Evolutionary conservation across 2,329 filamentous ascomycete genomes (phyloP), one percentile per base, ranked within the genome.

Genomic region (Nigrospora oryzae): DNA sequence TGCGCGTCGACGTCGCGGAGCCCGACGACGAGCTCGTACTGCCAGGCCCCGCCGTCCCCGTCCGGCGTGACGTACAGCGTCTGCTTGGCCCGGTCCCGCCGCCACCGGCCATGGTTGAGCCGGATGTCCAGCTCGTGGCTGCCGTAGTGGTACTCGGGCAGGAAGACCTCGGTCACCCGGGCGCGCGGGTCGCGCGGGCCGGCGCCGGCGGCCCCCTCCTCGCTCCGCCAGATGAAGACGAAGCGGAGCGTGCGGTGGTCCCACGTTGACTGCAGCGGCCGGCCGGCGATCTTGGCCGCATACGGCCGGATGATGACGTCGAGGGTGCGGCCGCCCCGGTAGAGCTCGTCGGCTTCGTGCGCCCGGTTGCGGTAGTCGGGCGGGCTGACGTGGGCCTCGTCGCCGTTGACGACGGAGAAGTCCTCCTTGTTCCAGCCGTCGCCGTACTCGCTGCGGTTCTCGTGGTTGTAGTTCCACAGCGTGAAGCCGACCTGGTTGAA

Each of bases 361-460:
- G 36, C 37, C 5, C 52, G 31, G 31, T 67, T 65, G n/a, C 61
- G 53, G 43, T 64, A 62, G 40, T 68, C 62, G 0, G 46, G 44
- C n/a, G 36, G 33, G 17, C 60, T 50, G 8, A 58, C 59, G 1
- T 56, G 53, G 11, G 53, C 49, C 0, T 55, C 55, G 43, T 67
- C 58, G 16, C 63, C 58, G 8, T 66, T 67, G 16, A 68, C 54
- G 19, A 69, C 52, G 0, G 66, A 69, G 41, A 69, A 69, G 38
- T 69, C 66, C 45, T 69, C 66, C 44, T 62, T 66, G 45, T 69
- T 69, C 66, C 66, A 69, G 1, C 65, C 63, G 11, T 69, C 66
- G 0, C 66, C 66, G 10, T 64, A 64, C 49, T 63, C 62, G 31
- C 62, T 56, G 5, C 57, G 50, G 42, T 66, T 67, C 33, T 62